Conservation (phyloP, 1,284 basidiomycete species). For the Rhodotorula glutinis region DNA sequence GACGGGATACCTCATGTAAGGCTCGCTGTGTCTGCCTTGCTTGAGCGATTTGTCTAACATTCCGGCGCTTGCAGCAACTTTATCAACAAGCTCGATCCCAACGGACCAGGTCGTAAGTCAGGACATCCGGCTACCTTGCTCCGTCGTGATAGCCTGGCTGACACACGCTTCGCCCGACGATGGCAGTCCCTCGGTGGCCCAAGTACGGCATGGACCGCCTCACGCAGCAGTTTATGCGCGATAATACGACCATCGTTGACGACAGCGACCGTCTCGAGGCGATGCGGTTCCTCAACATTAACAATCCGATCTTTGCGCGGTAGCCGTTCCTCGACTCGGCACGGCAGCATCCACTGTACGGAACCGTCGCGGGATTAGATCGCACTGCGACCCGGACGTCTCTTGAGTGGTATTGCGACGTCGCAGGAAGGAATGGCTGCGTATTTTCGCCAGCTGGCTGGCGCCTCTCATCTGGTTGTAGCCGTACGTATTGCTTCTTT, state of each 20-base stretch:
- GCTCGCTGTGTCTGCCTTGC: background rate
- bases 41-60: no score
- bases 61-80: slow-evolving; percentile 36
- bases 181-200: slow-evolving; percentile 32
- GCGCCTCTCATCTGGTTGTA: no score
- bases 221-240: slow-evolving; percentile 29
- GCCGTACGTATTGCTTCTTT: no score
- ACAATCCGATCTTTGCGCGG: slow-evolving; percentile 30
- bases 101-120: slow-evolving; percentile 34
- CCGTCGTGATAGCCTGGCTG: background rate
- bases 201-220: slow-evolving; percentile 32
- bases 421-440: no score
- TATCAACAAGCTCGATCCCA: slow-evolving; percentile 29
- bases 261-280: slow-evolving; percentile 35
- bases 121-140: background rate
- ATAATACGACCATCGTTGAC: slow-evolving; percentile 27
- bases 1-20: slow-evolving; percentile 38
- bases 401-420: no score
- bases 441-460: no score
- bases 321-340: background rate
- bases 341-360: no score
- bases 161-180: background rate
- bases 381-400: no score
- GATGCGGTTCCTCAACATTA: slow-evolving; percentile 33
- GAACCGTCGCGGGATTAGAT: no score